Evolutionary conservation across 1,284 basidiomycete genomes (phyloP), one percentile per base, ranked within the genome.

Genomic region (Abortiporus biennis): DNA sequence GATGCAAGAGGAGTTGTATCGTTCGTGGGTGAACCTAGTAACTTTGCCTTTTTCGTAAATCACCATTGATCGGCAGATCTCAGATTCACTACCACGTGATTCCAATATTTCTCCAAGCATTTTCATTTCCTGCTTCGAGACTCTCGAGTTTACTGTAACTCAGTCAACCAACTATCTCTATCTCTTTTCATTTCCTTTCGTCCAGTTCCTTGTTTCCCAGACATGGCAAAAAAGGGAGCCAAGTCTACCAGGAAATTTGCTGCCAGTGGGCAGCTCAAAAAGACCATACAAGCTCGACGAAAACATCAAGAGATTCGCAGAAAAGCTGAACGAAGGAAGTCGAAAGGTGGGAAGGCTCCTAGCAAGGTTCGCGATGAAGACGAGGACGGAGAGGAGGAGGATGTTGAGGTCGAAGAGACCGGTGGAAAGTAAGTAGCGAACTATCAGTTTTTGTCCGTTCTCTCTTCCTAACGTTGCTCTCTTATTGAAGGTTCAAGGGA

Each of bases 221-320:
- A 20, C 15, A 84, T 84, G 82, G 76, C 66, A 17, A 84, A 78
- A 53, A 74, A 72, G 51, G 72, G 76, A 21, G 66, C 73, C 24
- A 92, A 92, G 63, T 78, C 87, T 1, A 85, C 85, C 13, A 81
- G 85, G 57, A 92, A 93, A 67, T 94, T 93, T 53, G 86, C 84
- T 8, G 72, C 87, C 2, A 90, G 86, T 44, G 92, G 92, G 1
- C 84, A 88, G 58, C 76, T 96, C 39, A 89, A 89, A 56, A 85
- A 88, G 51, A 79, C 80, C 23, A 94, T 96, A 45, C 76, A 89
- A 54, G 74, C 82, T 4, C 71, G 91, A 29, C 76, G 81, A 44
- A 84, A 87, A 53, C 76, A 85, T 54, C 83, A 91, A 55, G 77
- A 90, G 56, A 67, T 77, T 47, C 76, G 78, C 57, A 83, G 81